phyloP scores from a whole-genome alignment of 2,329 filamentous ascomycete species.

The Hawksworthiomyces lignivorus region DNA sequence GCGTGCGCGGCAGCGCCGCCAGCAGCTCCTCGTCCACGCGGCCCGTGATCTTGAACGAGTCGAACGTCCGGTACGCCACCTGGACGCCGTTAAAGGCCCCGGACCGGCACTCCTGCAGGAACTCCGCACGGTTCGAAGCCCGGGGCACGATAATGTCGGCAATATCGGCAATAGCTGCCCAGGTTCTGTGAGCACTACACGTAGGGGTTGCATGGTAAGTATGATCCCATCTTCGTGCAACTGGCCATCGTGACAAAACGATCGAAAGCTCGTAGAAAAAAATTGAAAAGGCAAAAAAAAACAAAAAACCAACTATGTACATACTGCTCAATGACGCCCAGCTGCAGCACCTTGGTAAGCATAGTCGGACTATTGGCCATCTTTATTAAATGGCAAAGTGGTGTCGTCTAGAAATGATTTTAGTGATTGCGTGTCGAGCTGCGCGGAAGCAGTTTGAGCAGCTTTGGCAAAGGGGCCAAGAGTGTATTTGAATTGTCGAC shows the following conservation, averaged over 20 bases:
- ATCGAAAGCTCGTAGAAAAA: slow-evolving; percentile 1
- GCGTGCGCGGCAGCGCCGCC: slow-evolving; percentile 41
- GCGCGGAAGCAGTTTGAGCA: too few relatives aligned
- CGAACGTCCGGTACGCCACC: slow-evolving; percentile 53
- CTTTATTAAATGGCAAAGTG: too few relatives aligned
- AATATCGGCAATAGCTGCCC: slow-evolving; percentile 51
- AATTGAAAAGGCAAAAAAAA: background rate
- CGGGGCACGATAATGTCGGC: slow-evolving; percentile 51
- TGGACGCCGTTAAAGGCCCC: slow-evolving; percentile 13
- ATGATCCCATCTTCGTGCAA: too few relatives aligned
- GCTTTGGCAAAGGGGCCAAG: too few relatives aligned
- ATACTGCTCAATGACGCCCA: slow-evolving; percentile 58
- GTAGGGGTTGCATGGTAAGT: too few relatives aligned
- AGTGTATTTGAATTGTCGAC: too few relatives aligned
- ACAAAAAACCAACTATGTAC: slow-evolving; percentile 22
- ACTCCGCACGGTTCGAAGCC: slow-evolving; percentile 11
- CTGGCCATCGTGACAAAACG: background rate
- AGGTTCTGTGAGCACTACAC: slow-evolving; percentile 55
- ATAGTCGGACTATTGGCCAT: background rate
- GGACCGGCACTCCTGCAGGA: slow-evolving; percentile 13
- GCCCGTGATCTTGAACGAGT: slow-evolving; percentile 57
- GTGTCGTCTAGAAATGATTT: too few relatives aligned
- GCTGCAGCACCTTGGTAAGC: slow-evolving; percentile 48
- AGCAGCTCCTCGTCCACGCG: slow-evolving; percentile 64
- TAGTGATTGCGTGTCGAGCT: too few relatives aligned